These are phyloP conservation scores for Torrubiella hemipterigena DNA, from an alignment of 2,329 filamentous ascomycete genomes.

Conservation along the genomic window DNA sequence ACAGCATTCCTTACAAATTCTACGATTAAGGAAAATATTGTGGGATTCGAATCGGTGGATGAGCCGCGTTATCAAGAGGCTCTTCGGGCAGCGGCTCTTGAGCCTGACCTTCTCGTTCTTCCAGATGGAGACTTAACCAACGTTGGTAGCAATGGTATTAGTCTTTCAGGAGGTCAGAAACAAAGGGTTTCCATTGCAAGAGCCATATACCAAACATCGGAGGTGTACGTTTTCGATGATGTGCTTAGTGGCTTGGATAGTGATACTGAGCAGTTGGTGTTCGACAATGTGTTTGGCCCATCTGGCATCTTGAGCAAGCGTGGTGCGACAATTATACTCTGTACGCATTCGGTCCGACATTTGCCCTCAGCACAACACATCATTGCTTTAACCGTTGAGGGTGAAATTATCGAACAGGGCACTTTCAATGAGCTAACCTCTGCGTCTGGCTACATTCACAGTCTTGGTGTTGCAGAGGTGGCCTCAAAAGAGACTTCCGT, in stretches of 20 bases:
- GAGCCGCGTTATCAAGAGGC: constrained; percentile 10
- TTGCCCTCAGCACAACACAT: constrained; percentile 30
- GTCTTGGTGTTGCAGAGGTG: constrained; percentile 21
- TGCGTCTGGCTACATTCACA: constrained; percentile 26
- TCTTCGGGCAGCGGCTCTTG: constrained; percentile 8
- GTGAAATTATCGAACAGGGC: constrained; percentile 26
- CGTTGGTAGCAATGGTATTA: constrained; percentile 27
- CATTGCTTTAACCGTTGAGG: constrained; percentile 29
- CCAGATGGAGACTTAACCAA: constrained; percentile 21
- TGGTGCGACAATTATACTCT: constrained; percentile 27
- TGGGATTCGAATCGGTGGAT: constrained; percentile 10
- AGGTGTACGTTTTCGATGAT: constrained; percentile 16
- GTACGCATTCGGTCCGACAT: constrained; percentile 19
- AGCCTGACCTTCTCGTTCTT: constrained; percentile 13
- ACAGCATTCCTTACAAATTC: constrained; percentile 13
- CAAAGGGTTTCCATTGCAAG: constrained; percentile 18
- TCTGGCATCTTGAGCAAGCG: constrained; percentile 16
- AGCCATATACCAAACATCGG: constrained; percentile 7
- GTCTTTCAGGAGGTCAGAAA: constrained; percentile 28
- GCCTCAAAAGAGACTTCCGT: too few species aligned
- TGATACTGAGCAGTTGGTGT: constrained; percentile 22
- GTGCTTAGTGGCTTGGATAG: constrained; percentile 19
- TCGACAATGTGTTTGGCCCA: constrained; percentile 17
- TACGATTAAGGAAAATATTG: constrained; percentile 13
- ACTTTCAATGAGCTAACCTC: constrained; percentile 13